phyloP scores from a whole-genome alignment of 2,329 filamentous ascomycete genomes.

The Ophiosphaerella korrae region DNA sequence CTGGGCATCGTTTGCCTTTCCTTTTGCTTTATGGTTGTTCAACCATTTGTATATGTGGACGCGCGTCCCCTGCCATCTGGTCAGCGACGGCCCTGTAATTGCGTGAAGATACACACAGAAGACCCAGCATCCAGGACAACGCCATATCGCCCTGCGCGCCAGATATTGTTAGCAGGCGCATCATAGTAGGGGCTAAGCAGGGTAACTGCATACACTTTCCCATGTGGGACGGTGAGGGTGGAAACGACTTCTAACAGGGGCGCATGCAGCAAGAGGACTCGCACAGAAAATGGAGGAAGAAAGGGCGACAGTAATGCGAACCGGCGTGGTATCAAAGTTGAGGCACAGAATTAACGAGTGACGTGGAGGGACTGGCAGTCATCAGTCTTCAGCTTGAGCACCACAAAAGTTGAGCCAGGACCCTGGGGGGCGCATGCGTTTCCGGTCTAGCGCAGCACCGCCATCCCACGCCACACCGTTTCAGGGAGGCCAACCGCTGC shows the following conservation, averaged over 20 bases:
- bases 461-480: constrained; percentile 13
- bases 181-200: constrained; percentile 7
- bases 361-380: constrained; percentile 16
- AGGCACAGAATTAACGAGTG: constrained; percentile 28
- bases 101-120: constrained; percentile 61
- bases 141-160: constrained; percentile 70
- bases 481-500: constrained; percentile 3
- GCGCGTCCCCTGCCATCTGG: constrained; percentile 70
- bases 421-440: constrained; percentile 14
- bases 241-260: constrained; percentile 17
- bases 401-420: constrained; percentile 7
- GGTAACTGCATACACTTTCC: constrained; percentile 48
- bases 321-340: constrained; percentile 9
- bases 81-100: constrained; percentile 19
- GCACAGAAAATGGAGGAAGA: constrained; percentile 4
- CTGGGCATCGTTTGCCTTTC: constrained; percentile 63
- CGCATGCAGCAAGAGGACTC: constrained; percentile 34
- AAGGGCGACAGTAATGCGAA: constrained; percentile 5
- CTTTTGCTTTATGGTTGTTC: constrained; percentile 70
- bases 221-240: constrained; percentile 39
- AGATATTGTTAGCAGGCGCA: constrained; percentile 27
- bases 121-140: constrained; percentile 97
- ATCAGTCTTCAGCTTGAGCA: not conserved
- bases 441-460: constrained; percentile 16
- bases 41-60: constrained; percentile 95